Percentiles rank a stretch among this genome's conserved stretches.
Conservation (phyloP, 2,329 filamentous ascomycete species). For the Fusarium setosum region DNA sequence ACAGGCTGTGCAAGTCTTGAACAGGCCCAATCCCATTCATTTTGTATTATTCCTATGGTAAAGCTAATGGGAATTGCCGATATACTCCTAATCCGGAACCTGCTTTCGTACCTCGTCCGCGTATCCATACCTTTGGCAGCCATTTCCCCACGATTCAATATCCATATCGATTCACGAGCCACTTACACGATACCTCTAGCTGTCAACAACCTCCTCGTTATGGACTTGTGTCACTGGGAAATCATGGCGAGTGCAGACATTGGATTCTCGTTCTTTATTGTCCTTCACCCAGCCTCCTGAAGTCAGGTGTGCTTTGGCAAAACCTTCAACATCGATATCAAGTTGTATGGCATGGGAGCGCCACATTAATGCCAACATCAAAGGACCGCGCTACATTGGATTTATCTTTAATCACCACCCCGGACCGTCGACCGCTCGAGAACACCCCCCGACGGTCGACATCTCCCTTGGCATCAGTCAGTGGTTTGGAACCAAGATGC, state of each 20-base stretch:
- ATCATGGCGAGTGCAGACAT: neutral
- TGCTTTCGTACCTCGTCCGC: neutral
- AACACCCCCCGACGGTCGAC: neutral
- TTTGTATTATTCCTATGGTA: too few relatives aligned
- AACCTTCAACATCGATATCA: neutral
- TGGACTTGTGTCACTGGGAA: neutral
- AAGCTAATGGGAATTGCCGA: neutral
- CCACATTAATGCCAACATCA: neutral
- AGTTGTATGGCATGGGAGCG: neutral
- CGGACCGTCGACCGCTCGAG: neutral
- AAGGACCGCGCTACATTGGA: too few relatives aligned
- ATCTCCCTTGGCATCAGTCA: neutral
- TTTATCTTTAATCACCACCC: neutral
- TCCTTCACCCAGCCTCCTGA: conserved; percentile 12
- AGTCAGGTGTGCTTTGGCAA: conserved; percentile 19
- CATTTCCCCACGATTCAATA: neutral
- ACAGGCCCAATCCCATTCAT: neutral
- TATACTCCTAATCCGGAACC: neutral
- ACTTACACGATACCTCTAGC: neutral
- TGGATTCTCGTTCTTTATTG: neutral
- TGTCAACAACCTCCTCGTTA: too few relatives aligned
- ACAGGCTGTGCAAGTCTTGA: neutral
- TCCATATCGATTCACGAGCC: neutral
- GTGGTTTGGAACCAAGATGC: neutral
- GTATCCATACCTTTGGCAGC: neutral